Evolutionary conservation across 208 protist genomes (phyloP), one percentile per base, ranked within the genome.

Genomic region (Endotrypanum monterogeii): DNA sequence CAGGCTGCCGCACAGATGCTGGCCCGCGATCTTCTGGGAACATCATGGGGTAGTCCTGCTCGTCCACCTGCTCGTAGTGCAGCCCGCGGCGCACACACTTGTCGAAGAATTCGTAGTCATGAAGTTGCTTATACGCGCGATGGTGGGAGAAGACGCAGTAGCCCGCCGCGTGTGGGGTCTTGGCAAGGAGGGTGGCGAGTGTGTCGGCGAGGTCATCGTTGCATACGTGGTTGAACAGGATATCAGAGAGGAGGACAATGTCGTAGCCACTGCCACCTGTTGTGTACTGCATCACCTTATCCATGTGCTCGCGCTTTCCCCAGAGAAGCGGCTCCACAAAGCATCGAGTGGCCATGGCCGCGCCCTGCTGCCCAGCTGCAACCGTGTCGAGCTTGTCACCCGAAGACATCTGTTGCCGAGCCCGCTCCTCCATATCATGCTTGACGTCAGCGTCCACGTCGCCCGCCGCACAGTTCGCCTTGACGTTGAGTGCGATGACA

Each of bases 121-220:
- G 80, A 48, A 92, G 73, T 72, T 95, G 86, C 80, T 93, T 97
- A 63, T 86, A 81, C 6, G 92, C 89, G 63, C 92, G 92, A 71
- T 97, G 92, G 79, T 97, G 92, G 5, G 92, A 97, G 76, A 97
- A 97, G 65, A 94, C 92, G 72, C 92, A 97, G 83, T 97, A 97
- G 39, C 83, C 92, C 18, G 88, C 88, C 25, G 92, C 86, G 46
- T 63, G 71, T 7, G 61, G 63, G 52, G 74, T 85, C 50, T 83
- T 70, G 35, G 73, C 78, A 55, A 95, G 80, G 57, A 88, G 62
- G 35, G 56, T 72, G 14, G 74, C 84, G 32, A 97, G 73, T 5
- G 93, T 96, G 56, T 90, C 84, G 14, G 81, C 85, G 52, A 97
- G 82, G 79, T 93, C 89, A 60, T 92, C 88, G 80, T 97, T 94